phyloP scores from a whole-genome alignment of 805 yeast genomes.

The Barnettozyma pratensis region DNA sequence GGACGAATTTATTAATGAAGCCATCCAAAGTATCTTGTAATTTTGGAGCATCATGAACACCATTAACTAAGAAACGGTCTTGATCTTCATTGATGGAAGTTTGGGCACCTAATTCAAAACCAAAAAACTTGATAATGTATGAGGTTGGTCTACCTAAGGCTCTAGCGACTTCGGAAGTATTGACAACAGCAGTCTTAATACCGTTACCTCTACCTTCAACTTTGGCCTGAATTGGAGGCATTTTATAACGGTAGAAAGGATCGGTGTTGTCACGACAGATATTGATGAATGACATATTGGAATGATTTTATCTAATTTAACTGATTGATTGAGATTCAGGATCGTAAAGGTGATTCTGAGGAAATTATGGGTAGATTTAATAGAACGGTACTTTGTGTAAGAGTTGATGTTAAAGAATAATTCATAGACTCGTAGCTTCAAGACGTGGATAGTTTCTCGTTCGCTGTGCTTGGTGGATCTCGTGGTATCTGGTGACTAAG shows the following conservation, averaged over 20 bases:
- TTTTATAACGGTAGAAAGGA: constrained; percentile 98
- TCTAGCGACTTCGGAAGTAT: constrained; percentile 88
- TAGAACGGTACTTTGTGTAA: neutral
- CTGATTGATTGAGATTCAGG: neutral
- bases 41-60: constrained; percentile 85
- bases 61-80: constrained; percentile 90
- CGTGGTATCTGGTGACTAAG: neutral
- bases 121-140: constrained; percentile 90
- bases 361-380: constrained; percentile 3
- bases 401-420: constrained; percentile 1
- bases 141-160: constrained; percentile 91
- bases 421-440: constrained; percentile 6
- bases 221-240: constrained; percentile 97
- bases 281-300: constrained; percentile 77
- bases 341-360: neutral
- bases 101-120: constrained; percentile 96
- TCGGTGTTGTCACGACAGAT: constrained; percentile 96
- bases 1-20: constrained; percentile 85
- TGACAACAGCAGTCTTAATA: constrained; percentile 91
- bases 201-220: constrained; percentile 99
- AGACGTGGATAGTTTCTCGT: neutral
- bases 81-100: constrained; percentile 73
- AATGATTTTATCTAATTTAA: neutral
- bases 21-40: constrained; percentile 94
- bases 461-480: neutral